These are phyloP conservation scores for Calonectria hongkongensis DNA, from an alignment of 2,329 filamentous ascomycete species.

Conservation along the genomic window DNA sequence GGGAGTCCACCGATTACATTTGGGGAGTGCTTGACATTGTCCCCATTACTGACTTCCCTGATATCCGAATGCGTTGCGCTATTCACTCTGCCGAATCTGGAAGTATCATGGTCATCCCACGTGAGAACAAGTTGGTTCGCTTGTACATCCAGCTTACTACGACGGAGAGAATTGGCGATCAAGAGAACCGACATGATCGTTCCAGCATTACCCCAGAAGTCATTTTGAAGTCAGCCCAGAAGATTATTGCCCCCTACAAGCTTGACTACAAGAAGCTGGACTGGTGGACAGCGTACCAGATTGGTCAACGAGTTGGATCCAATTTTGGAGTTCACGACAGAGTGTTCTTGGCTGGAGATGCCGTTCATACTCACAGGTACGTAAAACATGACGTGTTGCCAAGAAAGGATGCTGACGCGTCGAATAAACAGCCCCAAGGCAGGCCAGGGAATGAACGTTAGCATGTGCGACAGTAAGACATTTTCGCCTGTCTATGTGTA, in stretches of 20 bases:
- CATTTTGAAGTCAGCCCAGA: slow-evolving; percentile 65
- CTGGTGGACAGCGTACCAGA: slow-evolving; percentile 69
- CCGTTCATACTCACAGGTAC: slow-evolving; percentile 69
- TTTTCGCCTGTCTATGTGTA: background rate
- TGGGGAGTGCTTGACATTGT: slow-evolving; percentile 56
- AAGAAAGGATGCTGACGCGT: background rate
- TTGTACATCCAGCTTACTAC: slow-evolving; percentile 49
- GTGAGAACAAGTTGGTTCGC: slow-evolving; percentile 52
- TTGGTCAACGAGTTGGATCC: slow-evolving; percentile 72
- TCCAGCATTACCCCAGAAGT: slow-evolving; percentile 64
- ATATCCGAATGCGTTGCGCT: slow-evolving; percentile 56
- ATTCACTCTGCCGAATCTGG: slow-evolving; percentile 50
- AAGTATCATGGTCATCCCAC: slow-evolving; percentile 54
- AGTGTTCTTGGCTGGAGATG: slow-evolving; percentile 83
- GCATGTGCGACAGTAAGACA: slow-evolving; percentile 75
- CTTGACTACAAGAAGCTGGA: slow-evolving; percentile 60
- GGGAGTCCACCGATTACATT: slow-evolving; percentile 55
- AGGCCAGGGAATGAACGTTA: slow-evolving; percentile 83
- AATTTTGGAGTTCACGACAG: slow-evolving; percentile 44
- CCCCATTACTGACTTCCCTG: slow-evolving; percentile 54
- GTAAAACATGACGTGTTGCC: background rate
- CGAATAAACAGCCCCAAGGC: slow-evolving; percentile 72
- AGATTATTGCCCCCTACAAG: slow-evolving; percentile 72
- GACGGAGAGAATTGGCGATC: slow-evolving; percentile 36
- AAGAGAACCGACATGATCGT: slow-evolving; percentile 36